Conservation (phyloP, 768 basidiomycete species). For the Mrakia gelida region DNA sequence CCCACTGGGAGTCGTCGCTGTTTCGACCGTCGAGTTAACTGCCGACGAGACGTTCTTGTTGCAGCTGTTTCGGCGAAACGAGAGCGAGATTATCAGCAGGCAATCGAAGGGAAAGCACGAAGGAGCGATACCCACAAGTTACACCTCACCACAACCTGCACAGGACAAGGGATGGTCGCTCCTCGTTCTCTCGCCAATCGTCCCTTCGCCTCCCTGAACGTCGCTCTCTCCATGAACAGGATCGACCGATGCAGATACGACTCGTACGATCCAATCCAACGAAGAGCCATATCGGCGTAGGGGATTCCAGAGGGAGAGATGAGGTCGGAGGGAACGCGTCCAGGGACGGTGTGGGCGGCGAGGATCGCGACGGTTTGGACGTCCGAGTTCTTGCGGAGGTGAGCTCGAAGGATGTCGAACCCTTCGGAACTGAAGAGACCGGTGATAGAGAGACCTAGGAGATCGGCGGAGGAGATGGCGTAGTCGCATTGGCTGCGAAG, state of each 20-base stretch:
- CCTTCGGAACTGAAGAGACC: slow-evolving; percentile 19
- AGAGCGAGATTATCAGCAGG: background rate
- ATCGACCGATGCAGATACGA: slow-evolving; percentile 5
- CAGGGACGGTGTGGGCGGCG: slow-evolving; percentile 17
- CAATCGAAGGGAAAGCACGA: background rate
- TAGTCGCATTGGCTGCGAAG: background rate
- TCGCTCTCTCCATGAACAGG: slow-evolving; percentile 5
- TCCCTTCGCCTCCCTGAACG: slow-evolving; percentile 17
- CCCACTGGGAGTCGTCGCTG: background rate
- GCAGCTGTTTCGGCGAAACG: slow-evolving; percentile 1
- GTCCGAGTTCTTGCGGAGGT: slow-evolving; percentile 23
- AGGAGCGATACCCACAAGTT: slow-evolving; percentile 2
- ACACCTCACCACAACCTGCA: slow-evolving; percentile 27
- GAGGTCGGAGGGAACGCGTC: background rate
- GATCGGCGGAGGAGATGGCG: slow-evolving; percentile 7
- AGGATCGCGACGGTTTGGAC: slow-evolving; percentile 29
- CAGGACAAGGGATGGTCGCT: background rate
- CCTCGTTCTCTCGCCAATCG: slow-evolving; percentile 21
- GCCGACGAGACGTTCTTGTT: slow-evolving; percentile 27
- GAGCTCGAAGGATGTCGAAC: slow-evolving; percentile 16
- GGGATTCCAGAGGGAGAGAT: background rate
- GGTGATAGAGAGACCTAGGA: slow-evolving; percentile 7
- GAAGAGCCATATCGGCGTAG: background rate
- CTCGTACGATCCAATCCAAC: slow-evolving; percentile 28
- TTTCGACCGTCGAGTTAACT: background rate